Conservation (phyloP, 768 basidiomycete genomes). For the Tricholoma bakamatsutake region DNA sequence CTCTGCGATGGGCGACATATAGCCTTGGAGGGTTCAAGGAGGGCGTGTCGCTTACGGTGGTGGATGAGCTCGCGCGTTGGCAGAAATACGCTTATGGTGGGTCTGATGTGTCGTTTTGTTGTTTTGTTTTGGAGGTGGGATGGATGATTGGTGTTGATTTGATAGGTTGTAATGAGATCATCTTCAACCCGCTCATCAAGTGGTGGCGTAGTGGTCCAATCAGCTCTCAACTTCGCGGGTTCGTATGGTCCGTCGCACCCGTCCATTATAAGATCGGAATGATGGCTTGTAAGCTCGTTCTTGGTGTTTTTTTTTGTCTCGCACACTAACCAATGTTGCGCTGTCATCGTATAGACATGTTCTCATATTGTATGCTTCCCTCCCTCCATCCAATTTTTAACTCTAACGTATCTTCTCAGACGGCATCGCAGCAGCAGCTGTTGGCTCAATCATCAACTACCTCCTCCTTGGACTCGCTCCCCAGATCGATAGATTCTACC, state of each 20-base stretch:
- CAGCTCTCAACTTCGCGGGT: slow-evolving; percentile 63
- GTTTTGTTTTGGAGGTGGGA: not conserved
- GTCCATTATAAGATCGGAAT: slow-evolving; percentile 80
- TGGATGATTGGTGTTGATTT: slow-evolving; percentile 8
- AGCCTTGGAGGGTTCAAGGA: slow-evolving; percentile 83
- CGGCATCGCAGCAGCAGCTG: slow-evolving; percentile 62
- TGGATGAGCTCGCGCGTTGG: slow-evolving; percentile 89
- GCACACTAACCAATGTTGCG: not conserved
- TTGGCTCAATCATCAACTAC: slow-evolving; percentile 69
- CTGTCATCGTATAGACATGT: slow-evolving; percentile 31
- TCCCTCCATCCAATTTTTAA: slow-evolving; percentile 9
- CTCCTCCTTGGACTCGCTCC: slow-evolving; percentile 66
- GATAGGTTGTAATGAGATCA: slow-evolving; percentile 62
- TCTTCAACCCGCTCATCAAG: slow-evolving; percentile 75
- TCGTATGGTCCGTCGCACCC: slow-evolving; percentile 72
- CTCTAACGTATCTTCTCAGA: slow-evolving; percentile 23
- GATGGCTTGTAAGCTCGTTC: slow-evolving; percentile 51
- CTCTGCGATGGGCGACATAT: slow-evolving; percentile 80
- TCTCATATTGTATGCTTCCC: slow-evolving; percentile 35
- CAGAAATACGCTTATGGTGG: slow-evolving; percentile 65
- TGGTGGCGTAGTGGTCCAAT: slow-evolving; percentile 81
- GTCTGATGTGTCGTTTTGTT: slow-evolving; percentile 6
- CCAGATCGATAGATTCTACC: slow-evolving; percentile 66
- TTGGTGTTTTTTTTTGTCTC: not conserved
- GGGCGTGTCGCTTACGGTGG: slow-evolving; percentile 79